A percentile compares a stretch with the other conserved stretches of the same genome.
Conservation (phyloP, 2,329 filamentous ascomycete genomes). For the Passalora sequoiae region DNA sequence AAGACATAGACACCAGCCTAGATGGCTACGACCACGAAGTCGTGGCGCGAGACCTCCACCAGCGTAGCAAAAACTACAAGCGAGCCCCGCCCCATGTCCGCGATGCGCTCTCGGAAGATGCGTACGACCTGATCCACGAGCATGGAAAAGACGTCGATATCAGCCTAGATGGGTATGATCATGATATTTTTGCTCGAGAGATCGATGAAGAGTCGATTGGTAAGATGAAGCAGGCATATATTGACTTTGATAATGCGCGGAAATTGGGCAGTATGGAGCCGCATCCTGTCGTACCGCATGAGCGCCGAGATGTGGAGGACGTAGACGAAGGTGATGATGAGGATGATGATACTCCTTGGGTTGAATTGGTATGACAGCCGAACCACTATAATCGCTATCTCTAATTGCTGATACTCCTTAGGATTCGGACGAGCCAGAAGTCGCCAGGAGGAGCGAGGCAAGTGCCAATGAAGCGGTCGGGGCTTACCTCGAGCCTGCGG, state of each 20-base stretch:
- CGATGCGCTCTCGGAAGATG: slow-evolving; percentile 5
- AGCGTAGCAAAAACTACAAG: not conserved
- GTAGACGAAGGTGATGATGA: slow-evolving; percentile 31
- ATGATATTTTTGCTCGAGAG: slow-evolving; percentile 7
- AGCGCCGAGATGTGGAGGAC: slow-evolving; percentile 52
- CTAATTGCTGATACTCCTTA: not conserved
- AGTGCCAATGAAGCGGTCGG: too few relatives aligned
- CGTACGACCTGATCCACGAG: slow-evolving; percentile 2
- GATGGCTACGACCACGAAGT: slow-evolving; percentile 7
- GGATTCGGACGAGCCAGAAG: too few relatives aligned
- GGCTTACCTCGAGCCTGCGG: too few relatives aligned
- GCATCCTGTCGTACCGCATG: slow-evolving; percentile 35
- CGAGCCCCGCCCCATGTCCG: slow-evolving; percentile 3
- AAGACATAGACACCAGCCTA: slow-evolving; percentile 4
- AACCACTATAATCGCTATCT: not conserved
- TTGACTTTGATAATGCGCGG: not conserved
- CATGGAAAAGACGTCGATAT: slow-evolving; percentile 9
- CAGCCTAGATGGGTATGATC: slow-evolving; percentile 12
- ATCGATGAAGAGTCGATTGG: slow-evolving; percentile 4
- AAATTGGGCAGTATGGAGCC: slow-evolving; percentile 7
- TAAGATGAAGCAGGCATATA: not conserved
- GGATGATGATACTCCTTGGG: slow-evolving; percentile 1
- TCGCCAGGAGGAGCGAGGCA: too few relatives aligned
- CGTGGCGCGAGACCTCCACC: not conserved
- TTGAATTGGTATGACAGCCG: not conserved